Evolutionary conservation across 164 flowering plant genomes (phyloP).

Genomic region (Malania oleifera): DNA sequence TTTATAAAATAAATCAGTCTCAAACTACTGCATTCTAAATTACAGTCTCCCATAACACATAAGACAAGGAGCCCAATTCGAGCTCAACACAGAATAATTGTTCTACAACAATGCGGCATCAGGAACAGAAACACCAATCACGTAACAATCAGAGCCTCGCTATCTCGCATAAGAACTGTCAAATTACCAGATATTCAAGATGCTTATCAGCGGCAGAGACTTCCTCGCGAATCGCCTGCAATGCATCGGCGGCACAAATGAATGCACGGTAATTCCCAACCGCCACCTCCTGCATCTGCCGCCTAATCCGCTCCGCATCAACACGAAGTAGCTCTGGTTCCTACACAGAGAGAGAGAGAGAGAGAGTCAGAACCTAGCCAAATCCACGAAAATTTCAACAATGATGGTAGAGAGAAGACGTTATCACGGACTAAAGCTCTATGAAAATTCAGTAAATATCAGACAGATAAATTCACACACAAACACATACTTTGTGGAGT

Average conservation of each 20-base stretch:
- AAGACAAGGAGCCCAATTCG: background rate
- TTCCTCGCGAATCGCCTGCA: slow-evolving; percentile 67
- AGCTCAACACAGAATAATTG: background rate
- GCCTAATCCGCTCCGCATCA: slow-evolving; percentile 84
- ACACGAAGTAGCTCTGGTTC: slow-evolving; percentile 96
- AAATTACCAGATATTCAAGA: slow-evolving; percentile 74
- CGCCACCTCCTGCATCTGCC: slow-evolving; percentile 99
- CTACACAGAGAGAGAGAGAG: slow-evolving; percentile 20
- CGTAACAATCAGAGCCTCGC: background rate
- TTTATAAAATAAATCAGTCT: no score
- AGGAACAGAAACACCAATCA: background rate
- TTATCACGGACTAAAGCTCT: no score
- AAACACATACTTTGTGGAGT: slow-evolving; percentile 81
- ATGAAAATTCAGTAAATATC: no score
- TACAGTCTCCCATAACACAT: no score
- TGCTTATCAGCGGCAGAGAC: slow-evolving; percentile 75
- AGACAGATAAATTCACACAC: no score
- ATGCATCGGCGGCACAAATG: slow-evolving; percentile 89
- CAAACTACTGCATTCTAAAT: no score
- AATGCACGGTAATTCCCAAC: slow-evolving; percentile 91
- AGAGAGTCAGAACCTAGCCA: background rate
- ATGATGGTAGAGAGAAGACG: no score
- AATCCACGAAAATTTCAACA: background rate
- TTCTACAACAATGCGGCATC: background rate
- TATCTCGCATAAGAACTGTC: background rate